Evolutionary conservation across 768 basidiomycete genomes (phyloP).

Genomic region (Fistulinella prunicolor): DNA sequence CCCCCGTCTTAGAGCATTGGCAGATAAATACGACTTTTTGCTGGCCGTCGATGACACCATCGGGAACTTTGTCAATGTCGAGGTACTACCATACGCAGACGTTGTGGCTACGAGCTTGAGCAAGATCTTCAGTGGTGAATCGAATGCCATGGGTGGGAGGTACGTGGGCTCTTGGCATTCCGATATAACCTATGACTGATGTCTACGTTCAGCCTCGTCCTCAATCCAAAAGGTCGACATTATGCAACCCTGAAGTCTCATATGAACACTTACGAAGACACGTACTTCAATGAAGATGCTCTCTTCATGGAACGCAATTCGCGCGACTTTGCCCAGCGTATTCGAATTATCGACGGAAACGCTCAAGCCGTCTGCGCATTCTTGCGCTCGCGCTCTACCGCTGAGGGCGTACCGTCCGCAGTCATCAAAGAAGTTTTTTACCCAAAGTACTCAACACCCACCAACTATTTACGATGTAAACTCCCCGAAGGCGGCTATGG

Average conservation of each 20-base stretch:
- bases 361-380: slow-evolving; percentile 80
- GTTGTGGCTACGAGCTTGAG: slow-evolving; percentile 89
- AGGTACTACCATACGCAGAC: slow-evolving; percentile 82
- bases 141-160: slow-evolving; percentile 98
- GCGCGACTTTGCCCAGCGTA: slow-evolving; percentile 79
- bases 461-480: slow-evolving; percentile 70
- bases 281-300: slow-evolving; percentile 87
- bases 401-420: slow-evolving; percentile 34
- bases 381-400: slow-evolving; percentile 56
- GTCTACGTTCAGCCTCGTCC: slow-evolving; percentile 58
- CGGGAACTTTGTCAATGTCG: slow-evolving; percentile 92
- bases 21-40: slow-evolving; percentile 85
- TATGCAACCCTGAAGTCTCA: slow-evolving; percentile 64
- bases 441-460: slow-evolving; percentile 74
- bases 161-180: slow-evolving; percentile 35
- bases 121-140: slow-evolving; percentile 92
- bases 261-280: slow-evolving; percentile 72
- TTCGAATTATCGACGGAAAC: slow-evolving; percentile 76
- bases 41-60: slow-evolving; percentile 93
- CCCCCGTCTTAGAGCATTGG: slow-evolving; percentile 66
- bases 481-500: slow-evolving; percentile 65
- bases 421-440: slow-evolving; percentile 86
- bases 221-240: slow-evolving; percentile 76
- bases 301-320: slow-evolving; percentile 99
- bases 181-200: neutral